Evolutionary conservation across 768 basidiomycete genomes (phyloP).

Genomic region (Rhizopogon sp.): DNA sequence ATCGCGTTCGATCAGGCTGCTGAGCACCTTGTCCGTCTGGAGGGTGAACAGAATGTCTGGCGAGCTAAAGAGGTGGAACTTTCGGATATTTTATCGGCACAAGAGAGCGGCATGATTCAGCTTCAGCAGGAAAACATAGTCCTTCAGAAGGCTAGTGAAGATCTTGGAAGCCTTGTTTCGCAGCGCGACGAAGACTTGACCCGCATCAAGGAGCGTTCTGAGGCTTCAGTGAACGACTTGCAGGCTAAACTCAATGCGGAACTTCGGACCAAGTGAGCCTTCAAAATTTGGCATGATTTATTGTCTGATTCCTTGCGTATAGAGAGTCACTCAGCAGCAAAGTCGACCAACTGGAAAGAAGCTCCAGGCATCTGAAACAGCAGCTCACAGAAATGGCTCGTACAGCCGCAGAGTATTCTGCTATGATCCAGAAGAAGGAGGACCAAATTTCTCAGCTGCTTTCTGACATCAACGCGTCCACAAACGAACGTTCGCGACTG

Average conservation of each 20-base stretch:
- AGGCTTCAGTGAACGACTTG: slow-evolving; percentile 57
- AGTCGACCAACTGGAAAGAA: slow-evolving; percentile 57
- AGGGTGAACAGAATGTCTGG: slow-evolving; percentile 72
- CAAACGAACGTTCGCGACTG: slow-evolving; percentile 48
- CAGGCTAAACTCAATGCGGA: slow-evolving; percentile 69
- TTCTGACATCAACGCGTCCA: slow-evolving; percentile 48
- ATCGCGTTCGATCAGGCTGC: slow-evolving; percentile 80
- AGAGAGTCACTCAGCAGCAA: slow-evolving; percentile 65
- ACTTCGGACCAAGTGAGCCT: slow-evolving; percentile 53
- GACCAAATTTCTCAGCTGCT: slow-evolving; percentile 54
- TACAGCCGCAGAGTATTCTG: slow-evolving; percentile 70
- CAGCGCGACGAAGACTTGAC: slow-evolving; percentile 79
- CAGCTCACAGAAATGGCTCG: slow-evolving; percentile 77
- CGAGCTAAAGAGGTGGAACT: slow-evolving; percentile 59
- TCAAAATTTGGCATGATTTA: background rate
- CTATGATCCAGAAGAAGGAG: slow-evolving; percentile 74
- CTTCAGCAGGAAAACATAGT: slow-evolving; percentile 57
- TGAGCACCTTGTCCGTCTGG: slow-evolving; percentile 78
- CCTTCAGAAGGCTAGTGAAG: slow-evolving; percentile 60
- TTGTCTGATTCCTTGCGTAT: background rate
- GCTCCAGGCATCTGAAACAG: slow-evolving; percentile 65
- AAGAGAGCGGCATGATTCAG: slow-evolving; percentile 54
- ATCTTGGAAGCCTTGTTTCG: slow-evolving; percentile 59
- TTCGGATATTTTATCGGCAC: slow-evolving; percentile 46
- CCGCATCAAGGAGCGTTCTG: slow-evolving; percentile 72